These are phyloP conservation scores for Trichoderma endophyticum DNA, from an alignment of 2,329 filamentous ascomycete species.

Conservation along the genomic window DNA sequence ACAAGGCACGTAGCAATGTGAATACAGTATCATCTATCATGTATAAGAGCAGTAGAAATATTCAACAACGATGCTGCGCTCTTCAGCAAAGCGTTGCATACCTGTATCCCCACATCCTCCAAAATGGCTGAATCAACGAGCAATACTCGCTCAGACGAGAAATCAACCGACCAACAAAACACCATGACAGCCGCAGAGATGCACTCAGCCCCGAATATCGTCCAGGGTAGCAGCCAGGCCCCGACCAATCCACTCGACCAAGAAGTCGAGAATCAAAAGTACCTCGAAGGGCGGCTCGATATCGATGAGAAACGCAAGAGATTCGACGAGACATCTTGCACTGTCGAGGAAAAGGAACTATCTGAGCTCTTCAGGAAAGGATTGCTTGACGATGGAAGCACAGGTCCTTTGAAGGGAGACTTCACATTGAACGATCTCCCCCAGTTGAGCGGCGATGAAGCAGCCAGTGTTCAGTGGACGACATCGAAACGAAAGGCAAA, in stretches of 20 bases:
- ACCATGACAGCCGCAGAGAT: not conserved
- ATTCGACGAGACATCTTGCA: constrained; percentile 7
- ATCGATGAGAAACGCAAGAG: not conserved
- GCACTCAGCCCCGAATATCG: not conserved
- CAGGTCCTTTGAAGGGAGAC: not conserved
- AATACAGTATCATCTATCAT: not conserved
- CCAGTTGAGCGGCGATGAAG: constrained; percentile 12
- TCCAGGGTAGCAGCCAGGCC: not conserved
- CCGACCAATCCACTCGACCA: not conserved
- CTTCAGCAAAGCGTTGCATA: not conserved
- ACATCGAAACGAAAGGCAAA: not conserved
- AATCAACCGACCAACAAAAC: not conserved
- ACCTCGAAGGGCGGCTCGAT: not conserved
- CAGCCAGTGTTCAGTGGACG: constrained; percentile 10
- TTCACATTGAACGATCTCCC: constrained; percentile 16
- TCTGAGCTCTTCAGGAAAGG: constrained; percentile 14
- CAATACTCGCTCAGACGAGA: not conserved
- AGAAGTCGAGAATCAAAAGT: not conserved
- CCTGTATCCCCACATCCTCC: not conserved
- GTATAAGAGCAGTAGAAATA: not conserved
- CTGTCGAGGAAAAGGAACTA: constrained; percentile 17
- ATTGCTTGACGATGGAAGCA: constrained; percentile 12
- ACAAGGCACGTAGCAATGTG: not conserved
- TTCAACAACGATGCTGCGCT: not conserved
- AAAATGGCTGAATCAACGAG: not conserved